Evolutionary conservation across 306 rosid genomes (phyloP).

Genomic region (Spatholobus suberectus): DNA sequence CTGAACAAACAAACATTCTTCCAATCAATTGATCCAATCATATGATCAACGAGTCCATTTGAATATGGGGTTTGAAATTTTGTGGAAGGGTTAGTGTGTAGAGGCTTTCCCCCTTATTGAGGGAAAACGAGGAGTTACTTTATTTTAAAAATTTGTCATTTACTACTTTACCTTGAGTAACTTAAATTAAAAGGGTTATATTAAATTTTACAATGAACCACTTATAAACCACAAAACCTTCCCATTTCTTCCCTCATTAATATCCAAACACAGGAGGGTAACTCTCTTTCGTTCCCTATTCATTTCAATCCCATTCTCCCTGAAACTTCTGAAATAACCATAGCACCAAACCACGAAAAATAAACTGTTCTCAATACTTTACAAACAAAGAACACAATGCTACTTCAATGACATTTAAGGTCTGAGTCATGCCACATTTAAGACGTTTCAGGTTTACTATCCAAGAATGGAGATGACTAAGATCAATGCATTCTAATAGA

Average conservation of each 20-base stretch:
- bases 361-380: neutral
- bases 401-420: conserved; percentile 18
- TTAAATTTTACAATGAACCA: neutral
- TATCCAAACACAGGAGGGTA: neutral
- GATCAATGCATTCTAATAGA: conserved; percentile 25
- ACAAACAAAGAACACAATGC: conserved; percentile 32
- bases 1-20: neutral
- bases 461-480: conserved; percentile 22
- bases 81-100: neutral
- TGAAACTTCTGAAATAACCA: conserved; percentile 4
- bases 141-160: neutral
- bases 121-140: neutral
- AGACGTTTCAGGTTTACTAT: conserved; percentile 14
- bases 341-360: neutral
- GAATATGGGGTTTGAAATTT: neutral
- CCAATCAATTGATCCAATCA: neutral
- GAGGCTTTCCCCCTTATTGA: neutral
- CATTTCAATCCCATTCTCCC: conserved; percentile 9
- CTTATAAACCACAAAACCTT: conserved; percentile 1
- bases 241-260: conserved; percentile 22
- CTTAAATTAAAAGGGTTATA: conserved; percentile 8
- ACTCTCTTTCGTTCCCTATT: conserved; percentile 8
- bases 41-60: neutral
- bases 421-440: conserved; percentile 1
- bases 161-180: neutral